These are phyloP conservation scores for Cylindrotheca fusiformis DNA, from an alignment of 108 stramenopile genomes.

Conservation along the genomic window DNA sequence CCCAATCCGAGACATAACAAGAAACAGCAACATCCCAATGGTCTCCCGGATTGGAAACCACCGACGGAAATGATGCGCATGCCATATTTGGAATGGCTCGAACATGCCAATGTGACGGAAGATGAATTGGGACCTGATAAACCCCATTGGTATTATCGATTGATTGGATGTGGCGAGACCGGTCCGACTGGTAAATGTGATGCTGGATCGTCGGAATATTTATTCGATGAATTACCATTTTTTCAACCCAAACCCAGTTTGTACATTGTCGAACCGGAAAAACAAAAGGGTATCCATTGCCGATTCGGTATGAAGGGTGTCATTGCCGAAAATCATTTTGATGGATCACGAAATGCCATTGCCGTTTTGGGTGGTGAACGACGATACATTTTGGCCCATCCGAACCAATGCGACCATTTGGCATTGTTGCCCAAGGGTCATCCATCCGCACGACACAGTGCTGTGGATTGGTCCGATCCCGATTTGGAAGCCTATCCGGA, in stretches of 20 bases:
- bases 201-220: slow-evolving; percentile 37
- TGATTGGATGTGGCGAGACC: slow-evolving; percentile 47
- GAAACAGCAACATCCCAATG: slow-evolving; percentile 5
- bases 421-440: slow-evolving; percentile 82
- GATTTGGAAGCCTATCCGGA: slow-evolving; percentile 77
- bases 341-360: slow-evolving; percentile 85
- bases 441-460: slow-evolving; percentile 89
- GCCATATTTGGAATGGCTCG: slow-evolving; percentile 84
- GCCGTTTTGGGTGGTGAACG: slow-evolving; percentile 75
- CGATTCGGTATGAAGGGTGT: slow-evolving; percentile 92
- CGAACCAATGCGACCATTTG: slow-evolving; percentile 80
- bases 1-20: slow-evolving; percentile 13
- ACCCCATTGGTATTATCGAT: slow-evolving; percentile 92
- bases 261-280: slow-evolving; percentile 45
- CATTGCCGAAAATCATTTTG: slow-evolving; percentile 89
- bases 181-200: slow-evolving; percentile 33
- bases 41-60: slow-evolving; percentile 51
- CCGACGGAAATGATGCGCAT: slow-evolving; percentile 76
- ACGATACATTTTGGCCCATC: slow-evolving; percentile 88
- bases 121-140: slow-evolving; percentile 50
- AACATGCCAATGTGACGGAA: slow-evolving; percentile 72
- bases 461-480: slow-evolving; percentile 90
- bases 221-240: slow-evolving; percentile 60
- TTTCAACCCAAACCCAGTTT: slow-evolving; percentile 45
- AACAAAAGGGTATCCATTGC: slow-evolving; percentile 84